Evolutionary conservation across 768 basidiomycete species (phyloP), one percentile per base, ranked within the genome.

Genomic region (Polyporus arcularius): DNA sequence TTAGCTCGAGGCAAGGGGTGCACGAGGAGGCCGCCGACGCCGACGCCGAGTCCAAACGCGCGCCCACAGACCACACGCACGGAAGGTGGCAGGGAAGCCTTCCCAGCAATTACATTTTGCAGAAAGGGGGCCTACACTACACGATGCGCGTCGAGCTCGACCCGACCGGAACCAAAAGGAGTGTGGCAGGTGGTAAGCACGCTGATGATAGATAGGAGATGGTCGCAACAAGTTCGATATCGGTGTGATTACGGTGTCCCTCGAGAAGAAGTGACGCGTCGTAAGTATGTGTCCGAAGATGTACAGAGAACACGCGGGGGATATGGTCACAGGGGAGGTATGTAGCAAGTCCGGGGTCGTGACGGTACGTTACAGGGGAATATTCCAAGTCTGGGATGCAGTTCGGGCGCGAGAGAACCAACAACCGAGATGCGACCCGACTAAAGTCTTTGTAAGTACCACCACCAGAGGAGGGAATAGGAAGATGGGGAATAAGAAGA

Each of bases 111-210:
- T 35, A 35, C 35, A 35, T 35, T 35, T 26, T 26, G 21, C 42
- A 43, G 8, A 18, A 15, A 45, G n/a, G 43, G 43, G 43, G n/a
- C n/a, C 43, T 45, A 16, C 21, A 45, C 43, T 16, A 45, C 21
- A 45, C 9, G 21, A 15, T 26, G 21, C 21, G 21, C 21, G 21
- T 26, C 21, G 7, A 8, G 15, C 16, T 45, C 15, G 6, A 14
- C n/a, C 43, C 15, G 43, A 45, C 7, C 43, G 6, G 15, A 45
- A n/a, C 18, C 6, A 10, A 21, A 49, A 30, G 26, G 48, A 49
- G 28, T 26, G 26, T 28, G 31, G 16, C 21, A 30, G 43, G 60
- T 61, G 60, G 60, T 61, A 61, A 61, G 60, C 60, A 61, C 60
- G 30, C 35, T 35, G 43, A 35, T 35, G 43, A 35, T 55, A 28